These are phyloP conservation scores for Diaporthe citrichinensis DNA, from an alignment of 2,329 filamentous ascomycete genomes.

Conservation along the genomic window DNA sequence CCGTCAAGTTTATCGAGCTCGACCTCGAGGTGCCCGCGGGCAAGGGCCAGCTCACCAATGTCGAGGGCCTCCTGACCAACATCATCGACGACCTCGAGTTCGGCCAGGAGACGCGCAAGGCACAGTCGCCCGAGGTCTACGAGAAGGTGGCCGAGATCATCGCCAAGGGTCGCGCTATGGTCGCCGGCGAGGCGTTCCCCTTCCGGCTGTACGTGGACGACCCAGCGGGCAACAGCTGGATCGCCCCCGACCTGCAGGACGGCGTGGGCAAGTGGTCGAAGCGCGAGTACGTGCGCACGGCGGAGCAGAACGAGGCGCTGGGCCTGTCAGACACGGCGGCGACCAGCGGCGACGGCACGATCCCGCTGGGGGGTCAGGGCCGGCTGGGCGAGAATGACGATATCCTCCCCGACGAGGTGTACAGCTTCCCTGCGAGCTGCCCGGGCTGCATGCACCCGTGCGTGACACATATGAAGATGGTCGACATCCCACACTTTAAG, in stretches of 20 bases:
- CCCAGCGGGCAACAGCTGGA: constrained; percentile 95
- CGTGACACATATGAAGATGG: constrained; percentile 98
- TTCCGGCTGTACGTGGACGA: constrained; percentile 93
- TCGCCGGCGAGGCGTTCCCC: constrained; percentile 83
- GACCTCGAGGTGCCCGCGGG: constrained; percentile 94
- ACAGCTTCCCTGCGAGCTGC: constrained; percentile 91
- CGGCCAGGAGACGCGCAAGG: constrained; percentile 86
- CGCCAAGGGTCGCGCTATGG: constrained; percentile 80
- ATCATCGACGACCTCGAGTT: constrained; percentile 85
- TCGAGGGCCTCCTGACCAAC: constrained; percentile 87
- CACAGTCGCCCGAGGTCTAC: constrained; percentile 82
- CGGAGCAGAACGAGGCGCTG: constrained; percentile 88
- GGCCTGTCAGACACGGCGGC: constrained; percentile 78
- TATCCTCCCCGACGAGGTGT: constrained; percentile 94
- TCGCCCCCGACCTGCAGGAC: constrained; percentile 86
- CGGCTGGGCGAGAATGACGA: constrained; percentile 72
- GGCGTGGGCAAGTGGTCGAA: constrained; percentile 90
- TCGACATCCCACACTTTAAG: constrained; percentile 98
- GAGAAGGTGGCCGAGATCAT: constrained; percentile 85
- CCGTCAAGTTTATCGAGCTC: constrained; percentile 89
- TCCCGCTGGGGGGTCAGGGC: constrained; percentile 60
- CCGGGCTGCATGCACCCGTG: constrained; percentile 90
- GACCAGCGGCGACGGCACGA: constrained; percentile 59
- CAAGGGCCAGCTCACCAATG: constrained; percentile 91
- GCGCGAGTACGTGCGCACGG: constrained; percentile 84